Evolutionary conservation across 169 alveolate species (phyloP), one percentile per base, ranked within the genome.

Genomic region (Sarcocystis neurona): DNA sequence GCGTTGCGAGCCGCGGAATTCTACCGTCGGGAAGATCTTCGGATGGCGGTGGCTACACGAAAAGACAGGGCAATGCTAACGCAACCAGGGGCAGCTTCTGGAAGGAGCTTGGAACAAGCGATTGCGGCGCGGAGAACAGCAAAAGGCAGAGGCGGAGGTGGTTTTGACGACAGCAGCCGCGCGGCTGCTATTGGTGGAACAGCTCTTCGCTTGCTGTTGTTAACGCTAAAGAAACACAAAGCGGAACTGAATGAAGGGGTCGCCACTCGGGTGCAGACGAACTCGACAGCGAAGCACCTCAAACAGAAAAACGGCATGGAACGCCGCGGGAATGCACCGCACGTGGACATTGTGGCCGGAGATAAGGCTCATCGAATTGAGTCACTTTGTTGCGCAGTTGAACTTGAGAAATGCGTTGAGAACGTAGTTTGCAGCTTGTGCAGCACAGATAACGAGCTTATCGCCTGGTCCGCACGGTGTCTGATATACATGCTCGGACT

Each of bases 381-480:
- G n/a, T n/a, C n/a, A n/a, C n/a, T n/a, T n/a, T n/a, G 37, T 0
- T 58, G 88, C 37, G 6, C 53, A 30, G 72, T 30, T 20, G 84
- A 87, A 43, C 91, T 87, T 30, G 91, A 87, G 47, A 84, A 77
- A 46, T 39, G 70, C 43, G 87, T 58, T 34, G 41, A 60, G 41
- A 72, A 53, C 41, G 60, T 87, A 32, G 63, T 87, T 27, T 50
- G 80, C 74, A 75, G 91, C 72, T 87, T 87, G 87, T 27, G 91
- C 46, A 74, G 92, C 89, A 84, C 41, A n/a, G 41, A 47, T 44
- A 89, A 60, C 2, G 85, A 89, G 34, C 30, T 89, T 47, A 74
- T 79, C 23, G 78, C 89, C 12, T 89, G 92, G 92, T 78, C 89
- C 0, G 87, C 87, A 75, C 92, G 92, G 15, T 89, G 92, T 66